Evolutionary conservation across 2,329 filamentous ascomycete species (phyloP), one percentile per base, ranked within the genome.

Genomic region (Fusarium liriodendri): DNA sequence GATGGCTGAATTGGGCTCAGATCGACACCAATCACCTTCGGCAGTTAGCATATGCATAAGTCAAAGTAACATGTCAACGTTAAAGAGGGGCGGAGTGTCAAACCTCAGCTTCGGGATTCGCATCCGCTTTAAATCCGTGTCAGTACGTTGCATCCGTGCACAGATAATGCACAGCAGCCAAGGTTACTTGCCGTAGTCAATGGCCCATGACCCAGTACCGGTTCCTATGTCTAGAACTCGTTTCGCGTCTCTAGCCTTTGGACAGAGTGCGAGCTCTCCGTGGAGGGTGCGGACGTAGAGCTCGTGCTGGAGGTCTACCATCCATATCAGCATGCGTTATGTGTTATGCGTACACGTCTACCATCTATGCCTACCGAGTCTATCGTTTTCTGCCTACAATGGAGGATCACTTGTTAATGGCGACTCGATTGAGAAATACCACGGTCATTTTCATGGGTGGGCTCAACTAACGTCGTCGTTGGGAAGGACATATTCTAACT

Each of bases 141-240:
- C 38, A 42, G 38, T 42, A 42, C 38, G 38, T 42, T 42, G 11
- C 38, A 42, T 42, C n/a, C 38, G 38, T n/a, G 10, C 38, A 42
- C 6, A 42, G 38, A 42, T 42, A 42, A 81, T 62, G 18, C 35
- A 84, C n/a, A 77, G 33, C 76, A 76, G 5, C 77, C 79, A 5
- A 76, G 77, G 16, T 38, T 35, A 40, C 55, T 61, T 29, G 69
- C 78, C 80, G 67, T 79, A 82, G 50, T 82, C 80, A 1, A 80
- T 75, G 20, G 80, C 78, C 81, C 80, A 82, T 38, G 77, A 70
- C 7, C 81, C 80, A 0, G 80, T 82, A 5, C 80, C 80, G 2
- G 78, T 80, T n/a, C 81, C 80, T 8, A 80, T 66, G 54, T 82
- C 80, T 18, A 82, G 70, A 20, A 79, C 79, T 13, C 76, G 69